Conservation (phyloP, 805 yeast species). For the Lipomyces orientalis region DNA sequence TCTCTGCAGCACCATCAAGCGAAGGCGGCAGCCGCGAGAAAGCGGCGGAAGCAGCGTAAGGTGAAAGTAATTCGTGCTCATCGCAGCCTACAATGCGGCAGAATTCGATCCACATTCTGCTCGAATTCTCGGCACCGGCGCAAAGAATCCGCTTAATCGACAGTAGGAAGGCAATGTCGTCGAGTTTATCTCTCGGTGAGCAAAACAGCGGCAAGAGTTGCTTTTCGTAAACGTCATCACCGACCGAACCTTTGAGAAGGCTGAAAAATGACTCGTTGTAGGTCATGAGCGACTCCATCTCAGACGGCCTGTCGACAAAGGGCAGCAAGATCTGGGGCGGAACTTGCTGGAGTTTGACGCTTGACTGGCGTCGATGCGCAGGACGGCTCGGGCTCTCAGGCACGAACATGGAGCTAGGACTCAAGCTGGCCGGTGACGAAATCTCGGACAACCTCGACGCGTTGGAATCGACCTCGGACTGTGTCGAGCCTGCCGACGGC, state of each 20-base stretch:
- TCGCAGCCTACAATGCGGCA: slow-evolving; percentile 32
- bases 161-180: slow-evolving; percentile 24
- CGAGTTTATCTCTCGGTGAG: slow-evolving; percentile 17
- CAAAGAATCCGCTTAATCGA: slow-evolving; percentile 22
- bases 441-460: background rate
- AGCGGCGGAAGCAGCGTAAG: background rate
- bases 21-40: background rate
- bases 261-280: slow-evolving; percentile 29
- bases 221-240: slow-evolving; percentile 18
- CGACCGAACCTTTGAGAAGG: slow-evolving; percentile 25
- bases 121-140: slow-evolving; percentile 12
- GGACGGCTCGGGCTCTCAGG: background rate
- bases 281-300: slow-evolving; percentile 20
- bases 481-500: background rate
- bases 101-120: slow-evolving; percentile 29
- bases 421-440: background rate
- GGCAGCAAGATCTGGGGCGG: slow-evolving; percentile 36
- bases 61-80: slow-evolving; percentile 8
- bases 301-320: slow-evolving; percentile 32
- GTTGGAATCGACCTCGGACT: background rate
- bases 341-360: slow-evolving; percentile 22
- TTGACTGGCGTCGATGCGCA: slow-evolving; percentile 12
- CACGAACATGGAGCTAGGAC: background rate
- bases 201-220: slow-evolving; percentile 25
- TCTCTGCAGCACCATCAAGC: background rate